A percentile compares a stretch with the other conserved stretches of the same genome.
Conservation (phyloP, 169 alveolate species). For the Babesia bovis region DNA sequence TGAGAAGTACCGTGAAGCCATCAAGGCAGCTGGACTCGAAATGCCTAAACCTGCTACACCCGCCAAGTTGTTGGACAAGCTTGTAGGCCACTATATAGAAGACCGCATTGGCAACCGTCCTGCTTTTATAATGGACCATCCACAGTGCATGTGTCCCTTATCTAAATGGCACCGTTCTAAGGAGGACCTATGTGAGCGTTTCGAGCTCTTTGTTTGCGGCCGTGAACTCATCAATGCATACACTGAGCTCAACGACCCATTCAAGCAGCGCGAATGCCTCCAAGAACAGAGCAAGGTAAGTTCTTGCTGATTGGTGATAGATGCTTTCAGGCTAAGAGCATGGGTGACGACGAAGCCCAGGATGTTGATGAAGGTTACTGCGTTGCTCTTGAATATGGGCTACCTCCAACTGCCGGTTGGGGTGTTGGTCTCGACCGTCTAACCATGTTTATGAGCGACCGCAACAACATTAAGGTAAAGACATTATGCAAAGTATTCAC, state of each 20-base stretch:
- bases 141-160: slow-evolving; percentile 98
- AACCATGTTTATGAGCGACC: slow-evolving; percentile 94
- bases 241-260: slow-evolving; percentile 92
- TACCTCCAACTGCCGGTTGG: slow-evolving; percentile 99
- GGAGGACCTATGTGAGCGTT: slow-evolving; percentile 86
- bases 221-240: slow-evolving; percentile 91
- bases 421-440: slow-evolving; percentile 97
- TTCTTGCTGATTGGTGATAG: neutral
- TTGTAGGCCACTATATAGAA: slow-evolving; percentile 93
- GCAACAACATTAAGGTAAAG: slow-evolving; percentile 89
- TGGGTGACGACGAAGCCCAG: slow-evolving; percentile 81
- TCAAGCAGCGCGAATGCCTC: slow-evolving; percentile 86
- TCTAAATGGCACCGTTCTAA: slow-evolving; percentile 94
- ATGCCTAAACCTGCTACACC: slow-evolving; percentile 80
- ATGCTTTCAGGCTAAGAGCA: slow-evolving; percentile 37
- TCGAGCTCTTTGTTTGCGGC: slow-evolving; percentile 89
- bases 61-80: slow-evolving; percentile 78
- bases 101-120: slow-evolving; percentile 90
- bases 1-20: slow-evolving; percentile 68
- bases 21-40: slow-evolving; percentile 70
- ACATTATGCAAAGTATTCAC: neutral
- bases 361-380: slow-evolving; percentile 77
- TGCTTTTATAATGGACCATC: slow-evolving; percentile 96
- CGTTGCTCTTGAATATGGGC: slow-evolving; percentile 94
- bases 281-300: slow-evolving; percentile 65